Evolutionary conservation across 148 eudicot genomes (phyloP).

Genomic region (Rhododendron simsii): DNA sequence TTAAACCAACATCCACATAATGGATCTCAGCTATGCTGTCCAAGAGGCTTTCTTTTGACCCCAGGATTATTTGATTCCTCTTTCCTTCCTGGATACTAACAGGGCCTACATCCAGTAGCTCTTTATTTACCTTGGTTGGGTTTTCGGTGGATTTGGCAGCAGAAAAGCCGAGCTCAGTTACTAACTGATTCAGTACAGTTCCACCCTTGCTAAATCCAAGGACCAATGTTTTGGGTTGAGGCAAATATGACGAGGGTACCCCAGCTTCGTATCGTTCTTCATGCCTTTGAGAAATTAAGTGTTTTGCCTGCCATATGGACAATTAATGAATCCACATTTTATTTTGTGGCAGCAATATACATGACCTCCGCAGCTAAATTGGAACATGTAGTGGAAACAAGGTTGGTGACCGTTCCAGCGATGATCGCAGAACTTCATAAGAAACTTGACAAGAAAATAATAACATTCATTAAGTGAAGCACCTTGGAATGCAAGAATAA

Average conservation of each 20-base stretch:
- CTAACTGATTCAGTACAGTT: conserved; percentile 68
- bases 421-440: not conserved
- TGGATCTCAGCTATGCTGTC: conserved; percentile 76
- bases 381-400: not conserved
- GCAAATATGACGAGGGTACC: conserved; percentile 19
- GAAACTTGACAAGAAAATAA: not conserved
- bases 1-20: conserved; percentile 86
- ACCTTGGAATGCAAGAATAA: not conserved
- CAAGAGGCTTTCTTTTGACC: conserved; percentile 54
- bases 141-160: conserved; percentile 15
- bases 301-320: conserved; percentile 37
- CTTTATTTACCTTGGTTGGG: conserved; percentile 6
- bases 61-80: conserved; percentile 41
- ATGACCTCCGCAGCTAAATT: not conserved
- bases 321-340: not conserved
- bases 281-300: conserved; percentile 16
- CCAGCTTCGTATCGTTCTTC: conserved; percentile 29
- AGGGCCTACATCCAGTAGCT: not conserved
- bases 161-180: conserved; percentile 53
- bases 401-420: not conserved
- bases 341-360: not conserved
- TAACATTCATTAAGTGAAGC: not conserved
- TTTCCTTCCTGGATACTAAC: conserved; percentile 12
- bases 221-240: conserved; percentile 47
- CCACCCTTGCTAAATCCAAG: conserved; percentile 96